phyloP scores from a whole-genome alignment of 805 yeast genomes.

The Spencermartinsiella europaea region DNA sequence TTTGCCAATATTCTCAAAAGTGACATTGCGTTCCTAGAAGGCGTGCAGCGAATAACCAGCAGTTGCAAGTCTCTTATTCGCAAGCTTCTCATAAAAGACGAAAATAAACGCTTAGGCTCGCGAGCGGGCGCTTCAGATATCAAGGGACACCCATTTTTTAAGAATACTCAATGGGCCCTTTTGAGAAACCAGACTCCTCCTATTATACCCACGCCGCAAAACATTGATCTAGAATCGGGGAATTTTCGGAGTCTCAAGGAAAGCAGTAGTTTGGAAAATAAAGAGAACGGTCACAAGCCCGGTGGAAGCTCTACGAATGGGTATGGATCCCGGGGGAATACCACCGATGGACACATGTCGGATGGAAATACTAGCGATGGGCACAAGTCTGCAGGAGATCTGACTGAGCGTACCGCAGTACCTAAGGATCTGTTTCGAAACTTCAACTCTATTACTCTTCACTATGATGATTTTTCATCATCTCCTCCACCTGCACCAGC shows the following conservation, averaged over 20 bases:
- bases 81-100: constrained; percentile 83
- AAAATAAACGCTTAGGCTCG: constrained; percentile 81
- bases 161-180: constrained; percentile 91
- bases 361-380: background rate
- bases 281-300: constrained; percentile 20
- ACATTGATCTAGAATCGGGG: constrained; percentile 43
- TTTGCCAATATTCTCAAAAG: constrained; percentile 80
- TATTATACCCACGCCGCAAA: constrained; percentile 76
- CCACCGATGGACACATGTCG: too few species aligned
- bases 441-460: constrained; percentile 81
- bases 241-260: constrained; percentile 27
- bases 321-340: too few species aligned
- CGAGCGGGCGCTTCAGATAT: constrained; percentile 93
- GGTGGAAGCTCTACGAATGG: background rate
- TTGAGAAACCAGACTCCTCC: constrained; percentile 92
- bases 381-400: constrained; percentile 15
- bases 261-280: constrained; percentile 30
- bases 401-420: constrained; percentile 23
- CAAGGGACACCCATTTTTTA: constrained; percentile 86
- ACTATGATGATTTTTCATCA: constrained; percentile 47
- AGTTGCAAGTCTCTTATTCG: constrained; percentile 74
- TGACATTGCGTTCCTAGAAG: constrained; percentile 76
- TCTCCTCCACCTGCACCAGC: constrained; percentile 39
- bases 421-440: constrained; percentile 73
- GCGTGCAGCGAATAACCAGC: constrained; percentile 56